Conservation (phyloP, 2,329 filamentous ascomycete genomes). For the Mycogone perniciosa region DNA sequence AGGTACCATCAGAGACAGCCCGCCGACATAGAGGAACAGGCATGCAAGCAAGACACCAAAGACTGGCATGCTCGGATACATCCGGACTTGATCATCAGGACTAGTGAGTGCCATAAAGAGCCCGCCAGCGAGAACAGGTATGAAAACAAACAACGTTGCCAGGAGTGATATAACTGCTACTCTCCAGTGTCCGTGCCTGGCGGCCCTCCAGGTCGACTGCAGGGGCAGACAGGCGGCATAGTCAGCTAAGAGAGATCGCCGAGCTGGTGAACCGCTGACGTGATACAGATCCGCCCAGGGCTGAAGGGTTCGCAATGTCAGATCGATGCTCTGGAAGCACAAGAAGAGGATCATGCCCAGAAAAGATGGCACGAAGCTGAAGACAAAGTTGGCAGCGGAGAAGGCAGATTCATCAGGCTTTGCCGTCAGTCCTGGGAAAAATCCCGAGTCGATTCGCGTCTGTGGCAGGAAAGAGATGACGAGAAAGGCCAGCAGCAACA, state of each 20-base stretch:
- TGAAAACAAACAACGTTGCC: slow-evolving; percentile 50
- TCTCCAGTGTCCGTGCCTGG: slow-evolving; percentile 57
- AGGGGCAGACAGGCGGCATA: slow-evolving; percentile 63
- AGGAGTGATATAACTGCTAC: slow-evolving; percentile 56
- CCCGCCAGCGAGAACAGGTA: slow-evolving; percentile 64
- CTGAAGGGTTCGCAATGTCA: slow-evolving; percentile 57
- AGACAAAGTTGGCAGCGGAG: slow-evolving; percentile 82
- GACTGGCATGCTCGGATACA: slow-evolving; percentile 67
- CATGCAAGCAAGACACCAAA: slow-evolving; percentile 69
- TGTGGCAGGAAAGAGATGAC: slow-evolving; percentile 71
- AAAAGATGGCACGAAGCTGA: slow-evolving; percentile 65
- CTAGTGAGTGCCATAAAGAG: slow-evolving; percentile 68
- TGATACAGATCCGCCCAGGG: slow-evolving; percentile 61
- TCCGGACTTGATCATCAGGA: slow-evolving; percentile 43
- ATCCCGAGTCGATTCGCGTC: slow-evolving; percentile 61
- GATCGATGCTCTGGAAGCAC: slow-evolving; percentile 60
- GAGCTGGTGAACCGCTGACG: slow-evolving; percentile 53
- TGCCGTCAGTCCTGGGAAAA: slow-evolving; percentile 60
- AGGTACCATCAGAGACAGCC: slow-evolving; percentile 56
- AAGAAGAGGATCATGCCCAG: slow-evolving; percentile 63
- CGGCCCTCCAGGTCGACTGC: slow-evolving; percentile 51
- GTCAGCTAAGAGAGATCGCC: slow-evolving; percentile 60
- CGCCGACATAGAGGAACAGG: slow-evolving; percentile 62
- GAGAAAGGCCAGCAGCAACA: slow-evolving; percentile 64
- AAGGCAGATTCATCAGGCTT: slow-evolving; percentile 59